Conservation (phyloP, 192 early-diverging fungal species). For the Podila epigama region DNA sequence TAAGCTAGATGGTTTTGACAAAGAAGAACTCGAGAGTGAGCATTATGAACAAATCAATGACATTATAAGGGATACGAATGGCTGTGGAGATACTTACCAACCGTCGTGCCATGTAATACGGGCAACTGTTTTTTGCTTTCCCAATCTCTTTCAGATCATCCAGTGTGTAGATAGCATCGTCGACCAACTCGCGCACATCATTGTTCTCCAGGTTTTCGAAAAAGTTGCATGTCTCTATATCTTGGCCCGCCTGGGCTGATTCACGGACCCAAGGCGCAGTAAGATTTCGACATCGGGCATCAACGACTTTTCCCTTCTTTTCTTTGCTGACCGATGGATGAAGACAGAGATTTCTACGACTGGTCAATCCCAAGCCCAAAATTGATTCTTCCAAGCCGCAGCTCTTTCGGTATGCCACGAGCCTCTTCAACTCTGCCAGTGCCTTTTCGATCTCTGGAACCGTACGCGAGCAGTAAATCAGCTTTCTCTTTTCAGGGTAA, state of each 20-base stretch:
- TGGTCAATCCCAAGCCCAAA: conserved; percentile 92
- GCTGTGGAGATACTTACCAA: conserved; percentile 57
- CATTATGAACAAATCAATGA: not conserved
- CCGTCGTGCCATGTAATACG: conserved; percentile 92
- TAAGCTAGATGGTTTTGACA: conserved; percentile 56
- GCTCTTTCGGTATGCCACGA: conserved; percentile 84
- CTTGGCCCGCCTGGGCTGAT: conserved; percentile 56
- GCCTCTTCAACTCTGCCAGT: conserved; percentile 90
- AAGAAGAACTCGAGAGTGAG: not conserved
- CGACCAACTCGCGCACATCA: conserved; percentile 67
- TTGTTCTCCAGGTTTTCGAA: conserved; percentile 71
- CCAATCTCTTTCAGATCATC: conserved; percentile 92
- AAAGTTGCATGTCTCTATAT: conserved; percentile 38
- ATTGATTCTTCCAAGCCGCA: conserved; percentile 80
- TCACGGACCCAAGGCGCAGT: conserved; percentile 95
- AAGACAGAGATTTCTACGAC: conserved; percentile 94
- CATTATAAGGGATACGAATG: not conserved
- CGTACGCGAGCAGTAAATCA: conserved; percentile 99
- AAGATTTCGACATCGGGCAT: conserved; percentile 89
- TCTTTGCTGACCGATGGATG: conserved; percentile 89
- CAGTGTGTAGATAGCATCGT: conserved; percentile 93
- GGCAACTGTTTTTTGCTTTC: conserved; percentile 79
- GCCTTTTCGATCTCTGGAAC: conserved; percentile 99
- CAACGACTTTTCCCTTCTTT: conserved; percentile 85
- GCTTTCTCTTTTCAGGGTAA: conserved; percentile 91